These are phyloP conservation scores for Selaginella tamariscina DNA, from an alignment of 75 land plant genomes.

Conservation along the genomic window DNA sequence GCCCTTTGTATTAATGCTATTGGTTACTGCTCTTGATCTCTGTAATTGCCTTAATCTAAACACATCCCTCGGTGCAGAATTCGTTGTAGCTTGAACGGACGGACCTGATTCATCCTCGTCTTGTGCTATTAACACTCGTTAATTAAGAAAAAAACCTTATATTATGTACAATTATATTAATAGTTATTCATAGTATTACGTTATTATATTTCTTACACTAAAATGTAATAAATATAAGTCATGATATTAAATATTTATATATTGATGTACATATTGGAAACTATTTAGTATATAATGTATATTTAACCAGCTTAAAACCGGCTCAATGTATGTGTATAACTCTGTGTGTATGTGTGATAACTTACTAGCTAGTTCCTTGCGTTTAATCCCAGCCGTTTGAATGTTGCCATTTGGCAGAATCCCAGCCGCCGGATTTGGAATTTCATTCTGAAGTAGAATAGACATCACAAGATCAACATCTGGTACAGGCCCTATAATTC, in stretches of 20 bases:
- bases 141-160: no score
- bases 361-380: slow-evolving; percentile 62
- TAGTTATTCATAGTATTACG: background rate
- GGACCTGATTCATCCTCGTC: slow-evolving; percentile 78
- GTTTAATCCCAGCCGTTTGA: slow-evolving; percentile 27
- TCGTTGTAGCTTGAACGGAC: slow-evolving; percentile 40
- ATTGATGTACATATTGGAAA: background rate
- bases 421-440: slow-evolving; percentile 20
- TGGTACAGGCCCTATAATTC: slow-evolving; percentile 62
- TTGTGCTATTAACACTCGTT: slow-evolving; percentile 34
- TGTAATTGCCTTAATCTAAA: slow-evolving; percentile 40
- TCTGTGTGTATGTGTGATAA: background rate
- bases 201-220: background rate
- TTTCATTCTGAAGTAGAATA: slow-evolving; percentile 43
- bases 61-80: slow-evolving; percentile 42
- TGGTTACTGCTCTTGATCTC: slow-evolving; percentile 26
- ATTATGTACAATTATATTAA: no score
- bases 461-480: slow-evolving; percentile 68
- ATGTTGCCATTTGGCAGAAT: slow-evolving; percentile 24
- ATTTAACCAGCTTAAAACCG: background rate
- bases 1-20: background rate
- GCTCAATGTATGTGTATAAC: background rate
- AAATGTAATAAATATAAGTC: slow-evolving; percentile 11
- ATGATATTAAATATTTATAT: background rate
- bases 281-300: background rate